phyloP scores from a whole-genome alignment of 1,284 basidiomycete species.

The Fomitopsis betulina region DNA sequence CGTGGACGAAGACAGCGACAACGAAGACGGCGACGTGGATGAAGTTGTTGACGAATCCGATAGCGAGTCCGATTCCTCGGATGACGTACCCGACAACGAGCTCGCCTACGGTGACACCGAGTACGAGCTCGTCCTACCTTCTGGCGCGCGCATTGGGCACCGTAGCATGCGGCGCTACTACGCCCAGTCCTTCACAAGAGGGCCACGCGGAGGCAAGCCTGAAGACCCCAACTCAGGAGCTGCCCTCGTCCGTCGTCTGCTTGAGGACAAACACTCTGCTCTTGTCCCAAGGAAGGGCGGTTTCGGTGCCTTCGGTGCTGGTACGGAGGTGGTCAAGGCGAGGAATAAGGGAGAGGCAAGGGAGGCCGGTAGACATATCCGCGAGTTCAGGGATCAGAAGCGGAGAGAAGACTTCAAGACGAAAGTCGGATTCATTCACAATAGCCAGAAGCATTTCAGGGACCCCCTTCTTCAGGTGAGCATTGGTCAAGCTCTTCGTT shows the following conservation, averaged over 20 bases:
- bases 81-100: constrained; percentile 47
- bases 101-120: constrained; percentile 72
- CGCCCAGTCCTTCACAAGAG: constrained; percentile 67
- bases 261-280: constrained; percentile 78
- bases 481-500: neutral
- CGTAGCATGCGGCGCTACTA: constrained; percentile 87
- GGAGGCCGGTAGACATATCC: constrained; percentile 86
- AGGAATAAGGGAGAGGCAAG: constrained; percentile 91
- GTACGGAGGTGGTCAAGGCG: constrained; percentile 83
- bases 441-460: constrained; percentile 88
- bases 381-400: constrained; percentile 81
- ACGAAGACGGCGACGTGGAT: constrained; percentile 44
- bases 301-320: constrained; percentile 79
- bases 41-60: constrained; percentile 44
- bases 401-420: constrained; percentile 84
- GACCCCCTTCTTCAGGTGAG: constrained; percentile 35
- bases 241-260: constrained; percentile 67
- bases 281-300: constrained; percentile 84
- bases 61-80: constrained; percentile 31
- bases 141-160: constrained; percentile 90
- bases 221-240: constrained; percentile 69
- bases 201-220: constrained; percentile 29
- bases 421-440: constrained; percentile 71
- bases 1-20: constrained; percentile 36
- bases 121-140: constrained; percentile 92